phyloP scores from a whole-genome alignment of 2,329 filamentous ascomycete genomes.

The Penicillium sp. region DNA sequence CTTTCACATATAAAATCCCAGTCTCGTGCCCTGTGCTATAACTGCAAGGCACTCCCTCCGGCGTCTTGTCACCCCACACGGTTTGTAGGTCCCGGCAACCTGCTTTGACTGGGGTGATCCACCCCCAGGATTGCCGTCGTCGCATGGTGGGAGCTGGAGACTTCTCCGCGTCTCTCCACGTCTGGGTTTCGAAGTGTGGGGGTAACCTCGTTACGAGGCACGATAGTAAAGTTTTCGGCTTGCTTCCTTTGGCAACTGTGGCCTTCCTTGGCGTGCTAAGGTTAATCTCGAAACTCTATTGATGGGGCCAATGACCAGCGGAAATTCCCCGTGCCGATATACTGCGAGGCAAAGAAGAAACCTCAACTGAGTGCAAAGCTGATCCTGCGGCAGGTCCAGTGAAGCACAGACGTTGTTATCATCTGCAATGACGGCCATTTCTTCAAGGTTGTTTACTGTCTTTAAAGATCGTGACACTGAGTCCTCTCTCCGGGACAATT shows the following conservation, averaged over 20 bases:
- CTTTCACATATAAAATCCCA: neutral
- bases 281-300: neutral
- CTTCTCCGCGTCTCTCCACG: neutral
- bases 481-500: too few species aligned
- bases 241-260: neutral
- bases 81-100: conserved; percentile 1
- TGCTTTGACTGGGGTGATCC: conserved; percentile 8
- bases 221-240: neutral
- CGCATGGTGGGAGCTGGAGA: neutral
- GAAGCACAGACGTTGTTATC: too few species aligned
- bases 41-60: neutral
- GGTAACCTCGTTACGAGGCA: neutral
- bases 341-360: too few species aligned
- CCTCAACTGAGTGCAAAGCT: too few species aligned
- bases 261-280: neutral
- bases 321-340: neutral
- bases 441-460: too few species aligned
- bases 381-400: too few species aligned
- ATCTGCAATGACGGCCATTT: too few species aligned
- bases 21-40: neutral
- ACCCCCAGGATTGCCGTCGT: neutral
- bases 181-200: neutral
- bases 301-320: neutral
- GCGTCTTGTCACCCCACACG: conserved; percentile 7
- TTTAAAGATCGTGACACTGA: too few species aligned